Evolutionary conservation across 257 asterid species (phyloP).

Genomic region (Solanum peruvianum): DNA sequence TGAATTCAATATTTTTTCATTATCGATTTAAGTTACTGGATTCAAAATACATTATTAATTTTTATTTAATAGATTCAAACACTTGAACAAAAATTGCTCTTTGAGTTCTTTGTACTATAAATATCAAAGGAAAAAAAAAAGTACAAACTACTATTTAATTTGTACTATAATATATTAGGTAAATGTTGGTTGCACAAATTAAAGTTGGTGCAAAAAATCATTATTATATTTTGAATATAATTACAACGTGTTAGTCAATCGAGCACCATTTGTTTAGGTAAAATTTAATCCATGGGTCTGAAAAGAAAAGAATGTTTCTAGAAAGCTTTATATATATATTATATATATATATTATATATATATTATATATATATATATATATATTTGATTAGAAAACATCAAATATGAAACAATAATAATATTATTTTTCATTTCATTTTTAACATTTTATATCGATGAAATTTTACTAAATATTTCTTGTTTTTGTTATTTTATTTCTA

Average conservation of each 20-base stretch:
- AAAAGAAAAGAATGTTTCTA: not conserved
- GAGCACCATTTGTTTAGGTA: not conserved
- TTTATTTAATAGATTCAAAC: not conserved
- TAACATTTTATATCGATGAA: fast-evolving
- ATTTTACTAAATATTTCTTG: too few relatives aligned
- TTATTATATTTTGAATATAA: not conserved
- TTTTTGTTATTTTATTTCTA: not conserved
- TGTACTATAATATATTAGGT: not conserved
- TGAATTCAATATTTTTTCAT: not conserved
- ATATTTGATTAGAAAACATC: not conserved
- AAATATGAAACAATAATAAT: not conserved
- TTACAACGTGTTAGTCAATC: not conserved
- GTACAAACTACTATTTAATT: not conserved
- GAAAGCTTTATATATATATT: not conserved
- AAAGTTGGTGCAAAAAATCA: not conserved
- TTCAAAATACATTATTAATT: not conserved
- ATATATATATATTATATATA: not conserved
- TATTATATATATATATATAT: not conserved
- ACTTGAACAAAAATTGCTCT: not conserved
- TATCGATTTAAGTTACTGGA: not conserved
- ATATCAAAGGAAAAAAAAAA: not conserved
- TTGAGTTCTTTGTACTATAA: not conserved
- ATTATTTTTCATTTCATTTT: not conserved
- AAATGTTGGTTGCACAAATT: not conserved
- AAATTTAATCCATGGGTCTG: not conserved